Percentiles rank a stretch among this genome's conserved stretches.
phyloP scores from a whole-genome alignment of 2,329 filamentous ascomycete genomes.

The Gnomoniopsis smithogilvyi region DNA sequence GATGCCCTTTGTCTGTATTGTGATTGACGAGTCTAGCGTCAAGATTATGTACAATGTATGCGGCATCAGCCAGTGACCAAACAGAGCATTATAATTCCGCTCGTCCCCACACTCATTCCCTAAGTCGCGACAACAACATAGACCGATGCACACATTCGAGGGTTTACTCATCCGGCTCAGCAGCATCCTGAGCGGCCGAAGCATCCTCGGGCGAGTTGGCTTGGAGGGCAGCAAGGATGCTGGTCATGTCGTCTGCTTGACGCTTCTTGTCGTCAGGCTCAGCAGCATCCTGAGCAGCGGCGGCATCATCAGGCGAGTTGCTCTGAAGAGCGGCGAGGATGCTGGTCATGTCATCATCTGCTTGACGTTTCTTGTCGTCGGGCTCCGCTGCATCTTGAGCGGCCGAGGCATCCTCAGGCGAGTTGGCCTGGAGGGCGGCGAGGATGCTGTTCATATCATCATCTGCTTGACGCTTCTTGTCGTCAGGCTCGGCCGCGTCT shows the following conservation, averaged over 20 bases:
- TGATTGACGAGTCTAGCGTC: too few relatives aligned
- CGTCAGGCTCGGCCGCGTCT: slow-evolving; percentile 5
- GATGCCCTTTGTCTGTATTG: neutral
- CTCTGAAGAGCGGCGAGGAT: slow-evolving; percentile 3
- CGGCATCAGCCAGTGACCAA: too few relatives aligned
- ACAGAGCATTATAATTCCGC: too few relatives aligned
- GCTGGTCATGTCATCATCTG: neutral
- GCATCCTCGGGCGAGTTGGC: neutral
- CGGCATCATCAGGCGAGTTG: slow-evolving; percentile 7
- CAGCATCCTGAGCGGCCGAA: neutral
- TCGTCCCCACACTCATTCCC: neutral
- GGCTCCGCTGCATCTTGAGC: slow-evolving; percentile 1
- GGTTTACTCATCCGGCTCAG: neutral
- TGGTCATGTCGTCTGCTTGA: neutral
- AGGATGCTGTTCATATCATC: slow-evolving; percentile 1
- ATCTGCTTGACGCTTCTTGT: slow-evolving; percentile 1
- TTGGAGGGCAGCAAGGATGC: neutral
- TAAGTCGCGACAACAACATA: neutral
- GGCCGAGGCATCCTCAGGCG: neutral
- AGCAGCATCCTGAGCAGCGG: slow-evolving; percentile 1
- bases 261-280: slow-evolving; percentile 3
- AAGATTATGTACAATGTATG: neutral
- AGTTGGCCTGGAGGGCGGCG: neutral
- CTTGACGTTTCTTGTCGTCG: slow-evolving; percentile 1
- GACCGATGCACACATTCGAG: neutral